Evolutionary conservation across 2,329 filamentous ascomycete genomes (phyloP).

Genomic region (Orbilia brochopaga): DNA sequence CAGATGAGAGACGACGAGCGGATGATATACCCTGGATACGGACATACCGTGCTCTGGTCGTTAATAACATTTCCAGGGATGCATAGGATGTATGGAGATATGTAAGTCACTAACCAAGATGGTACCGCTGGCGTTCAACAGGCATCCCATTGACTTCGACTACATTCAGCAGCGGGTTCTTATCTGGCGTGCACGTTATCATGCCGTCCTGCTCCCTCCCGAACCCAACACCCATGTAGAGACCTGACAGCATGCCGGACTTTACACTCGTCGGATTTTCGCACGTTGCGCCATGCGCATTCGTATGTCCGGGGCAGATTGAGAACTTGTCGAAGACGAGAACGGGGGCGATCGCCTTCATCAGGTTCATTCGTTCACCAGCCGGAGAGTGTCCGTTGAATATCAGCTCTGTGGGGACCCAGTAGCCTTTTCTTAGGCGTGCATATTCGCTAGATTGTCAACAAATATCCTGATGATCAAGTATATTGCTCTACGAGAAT

Average conservation of each 20-base stretch:
- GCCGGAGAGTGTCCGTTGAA: constrained; percentile 14
- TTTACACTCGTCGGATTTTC: constrained; percentile 11
- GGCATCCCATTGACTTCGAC: constrained; percentile 24
- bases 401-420: constrained; percentile 35
- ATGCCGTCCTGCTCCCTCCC: constrained; percentile 43
- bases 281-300: constrained; percentile 20
- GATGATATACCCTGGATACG: constrained; percentile 39
- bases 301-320: constrained; percentile 31
- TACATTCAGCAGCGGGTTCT: constrained; percentile 42
- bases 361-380: constrained; percentile 10
- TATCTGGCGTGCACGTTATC: constrained; percentile 42
- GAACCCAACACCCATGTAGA: constrained; percentile 47
- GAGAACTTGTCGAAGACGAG: constrained; percentile 31
- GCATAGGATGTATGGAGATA: no score
- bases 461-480: no score
- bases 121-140: constrained; percentile 7
- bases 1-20: constrained; percentile 6
- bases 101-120: constrained; percentile 22
- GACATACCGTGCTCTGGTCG: no score
- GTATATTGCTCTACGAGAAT: no score
- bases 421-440: constrained; percentile 16
- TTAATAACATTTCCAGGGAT: no score
- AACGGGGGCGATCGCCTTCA: constrained; percentile 27
- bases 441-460: neutral
- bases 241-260: constrained; percentile 6